Evolutionary conservation across 805 yeast species (phyloP), one percentile per base, ranked within the genome.

Genomic region (Myxozyma vanderwaltii): DNA sequence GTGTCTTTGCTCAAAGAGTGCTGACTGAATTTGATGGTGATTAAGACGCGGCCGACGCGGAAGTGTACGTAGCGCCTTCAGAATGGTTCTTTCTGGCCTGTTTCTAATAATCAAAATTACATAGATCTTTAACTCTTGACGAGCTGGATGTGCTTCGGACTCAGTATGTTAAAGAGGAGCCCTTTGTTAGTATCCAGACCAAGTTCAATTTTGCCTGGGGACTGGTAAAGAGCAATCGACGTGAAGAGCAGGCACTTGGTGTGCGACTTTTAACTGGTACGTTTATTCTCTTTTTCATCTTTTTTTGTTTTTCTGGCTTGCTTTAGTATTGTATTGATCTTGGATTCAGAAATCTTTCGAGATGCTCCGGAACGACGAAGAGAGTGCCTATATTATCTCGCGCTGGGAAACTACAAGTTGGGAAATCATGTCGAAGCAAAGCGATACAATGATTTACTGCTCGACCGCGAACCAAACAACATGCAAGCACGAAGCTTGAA

Each of bases 171-270:
- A 78, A 86, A 1, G 98, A 94, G 71, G 85, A 88, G 33, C 96
- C 94, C 4, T 77, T 81, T 40, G 91, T 89, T 0, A 80, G 91
- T 0, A 80, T 88, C 0, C 97, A 91, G 72, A 86, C 97, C 1
- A 82, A 85, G 58, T 94, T 94, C 80, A 94, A 95, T 74, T 89
- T 88, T 68, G 96, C 97, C 0, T 94, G 99, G 99, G 99, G 95
- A 2, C 77, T 94, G 51, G 82, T 95, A 63, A 91, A 90, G 72
- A 85, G 96, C 1, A 70, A 73, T 51, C 78, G 79, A 51, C 77
- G 78, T 23, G 79, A 77, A 40, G 86, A 88, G 62, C 95, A 89
- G 69, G 80, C 86, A 67, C 79, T 86, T 51, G 99, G 98, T 0
- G 83, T 94, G 17, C 85, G 82, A 55, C 78, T 92, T 29, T 77